These are phyloP conservation scores for Cubamyces lactineus DNA, from an alignment of 768 basidiomycete species.

Conservation along the genomic window DNA sequence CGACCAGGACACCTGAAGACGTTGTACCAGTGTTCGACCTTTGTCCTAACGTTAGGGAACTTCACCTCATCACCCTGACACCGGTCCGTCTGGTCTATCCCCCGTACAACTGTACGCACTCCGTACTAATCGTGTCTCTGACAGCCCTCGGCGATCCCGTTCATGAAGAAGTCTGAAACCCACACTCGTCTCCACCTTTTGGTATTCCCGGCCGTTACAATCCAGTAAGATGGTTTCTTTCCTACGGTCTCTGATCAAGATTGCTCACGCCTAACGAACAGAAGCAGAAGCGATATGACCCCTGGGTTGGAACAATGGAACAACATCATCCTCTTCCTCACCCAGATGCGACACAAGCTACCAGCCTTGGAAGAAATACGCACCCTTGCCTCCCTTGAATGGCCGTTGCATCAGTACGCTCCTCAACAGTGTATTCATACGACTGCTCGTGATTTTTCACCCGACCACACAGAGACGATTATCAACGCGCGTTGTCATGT, in stretches of 20 bases:
- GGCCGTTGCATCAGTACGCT: neutral
- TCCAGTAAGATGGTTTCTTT: neutral
- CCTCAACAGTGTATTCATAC: no score
- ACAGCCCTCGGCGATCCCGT: neutral
- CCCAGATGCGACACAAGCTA: no score
- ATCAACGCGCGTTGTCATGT: neutral
- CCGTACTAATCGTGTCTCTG: no score
- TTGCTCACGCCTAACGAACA: no score
- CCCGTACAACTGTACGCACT: neutral
- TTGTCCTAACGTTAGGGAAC: neutral
- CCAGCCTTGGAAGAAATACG: neutral
- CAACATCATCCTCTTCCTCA: neutral
- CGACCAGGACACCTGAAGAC: no score
- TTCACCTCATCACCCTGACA: neutral
- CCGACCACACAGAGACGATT: neutral
- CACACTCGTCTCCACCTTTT: neutral
- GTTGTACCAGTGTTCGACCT: neutral
- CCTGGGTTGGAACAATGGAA: neutral
- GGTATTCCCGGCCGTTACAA: neutral
- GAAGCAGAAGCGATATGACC: no score
- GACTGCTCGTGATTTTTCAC: neutral
- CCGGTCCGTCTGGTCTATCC: no score
- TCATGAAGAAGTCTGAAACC: neutral
- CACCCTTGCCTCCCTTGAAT: neutral
- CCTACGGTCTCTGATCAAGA: no score